Conservation (phyloP, 495 filamentous ascomycete species). For the Eremomyces bilateralis region DNA sequence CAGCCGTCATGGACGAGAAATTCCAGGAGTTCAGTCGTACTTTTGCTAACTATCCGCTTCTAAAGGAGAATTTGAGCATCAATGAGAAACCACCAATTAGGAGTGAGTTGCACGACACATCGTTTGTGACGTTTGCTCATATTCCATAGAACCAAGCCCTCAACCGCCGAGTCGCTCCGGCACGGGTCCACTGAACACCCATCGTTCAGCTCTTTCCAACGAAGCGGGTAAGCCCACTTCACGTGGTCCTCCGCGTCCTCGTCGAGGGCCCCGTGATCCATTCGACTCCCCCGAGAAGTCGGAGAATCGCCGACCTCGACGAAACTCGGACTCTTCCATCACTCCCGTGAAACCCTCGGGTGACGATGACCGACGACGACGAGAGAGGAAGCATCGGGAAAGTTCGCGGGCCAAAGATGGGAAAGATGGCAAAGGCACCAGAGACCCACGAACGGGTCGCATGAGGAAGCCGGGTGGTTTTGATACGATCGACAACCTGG, state of each 20-base stretch:
- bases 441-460: slow-evolving; percentile 19
- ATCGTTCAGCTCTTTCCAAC: slow-evolving; percentile 16
- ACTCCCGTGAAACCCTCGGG: slow-evolving; percentile 3
- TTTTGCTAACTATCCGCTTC: slow-evolving; percentile 20
- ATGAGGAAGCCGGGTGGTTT: slow-evolving; percentile 37
- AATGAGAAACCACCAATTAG: slow-evolving; percentile 16
- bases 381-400: slow-evolving; percentile 46
- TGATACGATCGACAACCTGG: slow-evolving; percentile 92
- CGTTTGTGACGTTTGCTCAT: no score
- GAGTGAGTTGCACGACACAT: no score
- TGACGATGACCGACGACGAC: slow-evolving; percentile 4
- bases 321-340: slow-evolving; percentile 91
- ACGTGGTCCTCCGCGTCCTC: slow-evolving; percentile 17
- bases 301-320: slow-evolving; percentile 35
- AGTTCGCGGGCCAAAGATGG: slow-evolving; percentile 40
- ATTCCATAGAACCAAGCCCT: no score
- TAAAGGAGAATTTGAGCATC: slow-evolving; percentile 18
- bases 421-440: slow-evolving; percentile 22
- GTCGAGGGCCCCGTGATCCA: no score
- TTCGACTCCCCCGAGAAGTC: slow-evolving; percentile 26
- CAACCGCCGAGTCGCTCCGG: neutral
- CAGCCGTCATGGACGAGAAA: slow-evolving; percentile 8
- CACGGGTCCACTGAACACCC: neutral
- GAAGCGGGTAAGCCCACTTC: slow-evolving; percentile 20
- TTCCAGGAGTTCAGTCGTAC: slow-evolving; percentile 14